Evolutionary conservation across 768 basidiomycete genomes (phyloP), one percentile per base, ranked within the genome.

Genomic region (Hirschioporus abietinus): DNA sequence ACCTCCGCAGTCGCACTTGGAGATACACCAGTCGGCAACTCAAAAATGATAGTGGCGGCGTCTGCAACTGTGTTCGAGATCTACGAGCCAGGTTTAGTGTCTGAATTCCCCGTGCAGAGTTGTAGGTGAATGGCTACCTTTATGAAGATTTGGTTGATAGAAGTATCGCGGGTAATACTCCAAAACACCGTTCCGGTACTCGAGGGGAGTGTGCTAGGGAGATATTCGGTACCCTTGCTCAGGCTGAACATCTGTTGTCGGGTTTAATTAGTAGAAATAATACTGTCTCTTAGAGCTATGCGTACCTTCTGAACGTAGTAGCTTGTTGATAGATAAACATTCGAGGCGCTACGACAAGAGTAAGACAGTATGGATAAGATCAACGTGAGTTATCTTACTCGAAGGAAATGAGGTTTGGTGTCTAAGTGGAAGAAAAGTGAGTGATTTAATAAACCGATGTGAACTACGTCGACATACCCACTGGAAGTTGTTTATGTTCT

Each of bases 231-330:
- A 6, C 89, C 89, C 57, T 83, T 76, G 72, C 89, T 86, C 20
- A 80, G 68, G 65, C 86, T 85, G 78, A 90, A 90, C 36, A 90
- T 78, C 88, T 90, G 68, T 30, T 3, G 30, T 3, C 8, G 30
- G 30, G 8, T n/a, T n/a, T 25, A 12, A 66, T 25, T 59, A 7
- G 23, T 68, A 27, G 30, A 24, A 64, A 65, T 18, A 17, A 17
- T 15, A 25, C 5, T 24, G 15, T 6, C 60, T 23, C 10, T 3
- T 15, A 3, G 30, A 61, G 24, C 12, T 12, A 20, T 34, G 62
- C 64, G 27, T 66, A 86, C 87, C 80, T 87, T 82, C 70, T 89
- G 88, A 1, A 82, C 82, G 67, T 86, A 86, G 75, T 81, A 90
- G 66, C 84, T 86, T 0, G 87, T 86, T 1, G 87, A 88, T 3